Percentiles rank a stretch among this genome's conserved stretches.
These are phyloP conservation scores for Aechmea fasciata DNA, from an alignment of 176 grass and related monocot species.

Conservation along the genomic window DNA sequence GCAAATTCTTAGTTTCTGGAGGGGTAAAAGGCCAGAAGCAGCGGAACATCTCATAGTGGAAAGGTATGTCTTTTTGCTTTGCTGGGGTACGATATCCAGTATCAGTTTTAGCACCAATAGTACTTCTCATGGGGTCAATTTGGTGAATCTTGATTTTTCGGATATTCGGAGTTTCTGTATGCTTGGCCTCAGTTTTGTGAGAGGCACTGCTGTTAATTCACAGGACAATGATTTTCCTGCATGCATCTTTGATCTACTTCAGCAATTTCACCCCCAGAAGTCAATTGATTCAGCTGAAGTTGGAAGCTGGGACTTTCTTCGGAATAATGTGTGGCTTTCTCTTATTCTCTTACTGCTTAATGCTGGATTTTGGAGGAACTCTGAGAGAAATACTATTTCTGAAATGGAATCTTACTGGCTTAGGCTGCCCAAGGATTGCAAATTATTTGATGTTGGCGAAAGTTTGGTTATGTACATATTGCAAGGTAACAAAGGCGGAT, in stretches of 20 bases:
- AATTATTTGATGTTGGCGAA: constrained; percentile 34
- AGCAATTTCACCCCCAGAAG: constrained; percentile 47
- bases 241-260: constrained; percentile 43
- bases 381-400: constrained; percentile 17
- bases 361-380: constrained; percentile 36
- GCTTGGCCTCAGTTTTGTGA: constrained; percentile 48
- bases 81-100: constrained; percentile 60
- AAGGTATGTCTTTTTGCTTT: constrained; percentile 75
- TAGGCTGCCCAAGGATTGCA: constrained; percentile 15
- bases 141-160: constrained; percentile 40
- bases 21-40: constrained; percentile 43
- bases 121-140: constrained; percentile 27
- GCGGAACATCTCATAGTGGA: constrained; percentile 74
- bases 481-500: constrained; percentile 23
- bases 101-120: constrained; percentile 25
- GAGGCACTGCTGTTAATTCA: constrained; percentile 24
- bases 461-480: constrained; percentile 42
- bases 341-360: constrained; percentile 65
- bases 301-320: constrained; percentile 59
- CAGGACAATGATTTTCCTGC: constrained; percentile 34
- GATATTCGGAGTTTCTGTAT: constrained; percentile 46
- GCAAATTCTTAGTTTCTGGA: constrained; percentile 68
- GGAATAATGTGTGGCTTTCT: constrained; percentile 62
- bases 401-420: constrained; percentile 7
- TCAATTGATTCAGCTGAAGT: constrained; percentile 25